phyloP scores from a whole-genome alignment of 2,329 filamentous ascomycete species.

The Pseudocercospora pini-densiflorae region DNA sequence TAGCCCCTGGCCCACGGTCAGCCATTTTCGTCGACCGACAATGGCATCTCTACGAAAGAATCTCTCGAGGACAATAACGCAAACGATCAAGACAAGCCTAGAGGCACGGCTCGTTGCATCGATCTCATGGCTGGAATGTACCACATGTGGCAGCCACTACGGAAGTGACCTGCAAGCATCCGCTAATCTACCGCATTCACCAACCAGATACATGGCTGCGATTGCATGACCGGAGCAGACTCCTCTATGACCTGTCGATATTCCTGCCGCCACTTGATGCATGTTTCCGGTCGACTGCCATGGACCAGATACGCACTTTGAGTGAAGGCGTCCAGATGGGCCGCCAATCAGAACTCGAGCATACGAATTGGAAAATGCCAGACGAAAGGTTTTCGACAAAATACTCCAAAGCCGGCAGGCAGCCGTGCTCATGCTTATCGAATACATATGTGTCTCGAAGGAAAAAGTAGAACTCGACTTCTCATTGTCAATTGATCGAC shows the following conservation, averaged over 20 bases:
- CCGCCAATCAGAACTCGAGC: too few species aligned
- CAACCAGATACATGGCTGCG: neutral
- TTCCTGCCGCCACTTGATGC: neutral
- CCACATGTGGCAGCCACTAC: neutral
- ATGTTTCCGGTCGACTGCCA: neutral
- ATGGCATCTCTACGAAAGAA: neutral
- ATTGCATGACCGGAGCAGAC: neutral
- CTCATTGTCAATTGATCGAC: too few species aligned
- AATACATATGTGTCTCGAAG: too few species aligned
- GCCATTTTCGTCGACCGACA: neutral
- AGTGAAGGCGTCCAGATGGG: neutral
- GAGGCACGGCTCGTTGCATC: neutral
- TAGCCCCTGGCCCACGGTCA: too few species aligned
- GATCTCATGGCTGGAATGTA: neutral
- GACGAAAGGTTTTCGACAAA: too few species aligned
- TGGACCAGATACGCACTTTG: neutral
- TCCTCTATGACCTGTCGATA: neutral
- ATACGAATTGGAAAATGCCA: too few species aligned
- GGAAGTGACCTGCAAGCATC: neutral
- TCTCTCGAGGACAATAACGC: neutral
- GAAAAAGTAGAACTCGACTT: too few species aligned
- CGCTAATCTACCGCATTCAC: neutral
- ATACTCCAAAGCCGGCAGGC: too few species aligned
- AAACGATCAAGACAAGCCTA: neutral
- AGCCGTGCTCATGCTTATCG: too few species aligned